phyloP scores from a whole-genome alignment of 805 yeast genomes.

The Naumovozyma dairenensis region DNA sequence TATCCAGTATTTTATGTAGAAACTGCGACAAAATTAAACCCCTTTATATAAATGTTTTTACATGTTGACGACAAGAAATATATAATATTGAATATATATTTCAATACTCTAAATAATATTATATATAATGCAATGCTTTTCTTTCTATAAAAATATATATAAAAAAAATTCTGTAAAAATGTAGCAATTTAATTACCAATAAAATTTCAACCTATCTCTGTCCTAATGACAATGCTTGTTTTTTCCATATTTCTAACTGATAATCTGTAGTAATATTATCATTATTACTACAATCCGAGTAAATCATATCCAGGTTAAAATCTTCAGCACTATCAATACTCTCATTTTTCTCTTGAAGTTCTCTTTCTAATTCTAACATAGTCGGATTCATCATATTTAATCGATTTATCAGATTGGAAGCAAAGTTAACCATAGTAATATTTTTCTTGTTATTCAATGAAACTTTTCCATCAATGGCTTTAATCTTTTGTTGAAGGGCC shows the following conservation, averaged over 20 bases:
- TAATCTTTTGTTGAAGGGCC: constrained; percentile 8
- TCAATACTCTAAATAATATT: no score
- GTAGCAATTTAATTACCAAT: no score
- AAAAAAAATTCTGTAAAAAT: no score
- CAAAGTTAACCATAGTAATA: constrained; percentile 1
- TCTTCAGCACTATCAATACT: constrained; percentile 3
- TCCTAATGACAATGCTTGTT: neutral
- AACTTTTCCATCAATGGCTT: constrained; percentile 2
- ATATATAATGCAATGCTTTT: no score
- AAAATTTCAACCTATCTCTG: no score
- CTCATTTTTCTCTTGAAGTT: constrained; percentile 1
- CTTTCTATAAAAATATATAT: no score
- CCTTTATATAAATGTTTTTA: no score
- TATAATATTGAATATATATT: no score
- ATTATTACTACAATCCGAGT: constrained; percentile 15
- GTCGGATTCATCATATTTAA: constrained; percentile 9
- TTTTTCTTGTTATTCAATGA: neutral
- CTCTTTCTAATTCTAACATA: constrained; percentile 12
- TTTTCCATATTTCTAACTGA: constrained; percentile 22
- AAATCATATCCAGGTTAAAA: constrained; percentile 17
- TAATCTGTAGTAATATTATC: constrained; percentile 13
- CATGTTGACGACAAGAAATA: no score
- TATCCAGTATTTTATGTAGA: no score
- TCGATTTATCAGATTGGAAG: constrained; percentile 2
- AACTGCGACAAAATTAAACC: no score